Evolutionary conservation across 2,329 filamentous ascomycete genomes (phyloP), one percentile per base, ranked within the genome.

Genomic region (Raffaelea albimanens): DNA sequence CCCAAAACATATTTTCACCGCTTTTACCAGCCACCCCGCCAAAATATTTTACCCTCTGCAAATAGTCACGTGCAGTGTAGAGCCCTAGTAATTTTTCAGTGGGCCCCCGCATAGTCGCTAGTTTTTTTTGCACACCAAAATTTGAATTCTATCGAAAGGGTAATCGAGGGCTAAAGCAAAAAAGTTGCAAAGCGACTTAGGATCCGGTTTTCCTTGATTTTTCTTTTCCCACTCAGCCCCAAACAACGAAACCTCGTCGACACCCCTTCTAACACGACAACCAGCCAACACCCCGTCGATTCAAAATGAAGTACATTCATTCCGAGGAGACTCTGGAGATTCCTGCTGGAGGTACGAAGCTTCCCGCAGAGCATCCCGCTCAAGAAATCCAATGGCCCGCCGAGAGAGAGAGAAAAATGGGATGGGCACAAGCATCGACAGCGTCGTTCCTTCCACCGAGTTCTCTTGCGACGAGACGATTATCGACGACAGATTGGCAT

Each of bases 281-380:
- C 56, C 56, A 55, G 57, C 61, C 66, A 16, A 16, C 34, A 16
- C 63, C 69, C 69, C 72, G 74, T 76, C 40, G 47, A n/a, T 43
- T 48, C 85, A 96, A 87, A 76, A 97, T 97, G 93, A 94, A 87
- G 81, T 97, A 96, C 87, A 95, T 98, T 78, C 89, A 96, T 82
- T 95, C 88, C 68, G 80, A 91, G 78, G 91, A 98, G 83, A 79
- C 81, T 75, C 80, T 98, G 76, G 81, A 83, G 67, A 88, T 98
- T 75, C 93, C 94, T 67, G 88, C 96, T 73, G 87, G 90, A 79
- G 89, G 89, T 95, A 83, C 50, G 53, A 46, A 21, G n/a, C n/a
- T n/a, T n/a, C n/a, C 14, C 11, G 19, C n/a, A 19, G n/a, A 10
- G 22, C 45, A 51, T 53, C 51, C 60, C 64, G 55, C 63, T n/a